Base-by-base conservation (phyloP, 1,284 basidiomycete genomes). In the Cerioporus squamosus region DNA sequence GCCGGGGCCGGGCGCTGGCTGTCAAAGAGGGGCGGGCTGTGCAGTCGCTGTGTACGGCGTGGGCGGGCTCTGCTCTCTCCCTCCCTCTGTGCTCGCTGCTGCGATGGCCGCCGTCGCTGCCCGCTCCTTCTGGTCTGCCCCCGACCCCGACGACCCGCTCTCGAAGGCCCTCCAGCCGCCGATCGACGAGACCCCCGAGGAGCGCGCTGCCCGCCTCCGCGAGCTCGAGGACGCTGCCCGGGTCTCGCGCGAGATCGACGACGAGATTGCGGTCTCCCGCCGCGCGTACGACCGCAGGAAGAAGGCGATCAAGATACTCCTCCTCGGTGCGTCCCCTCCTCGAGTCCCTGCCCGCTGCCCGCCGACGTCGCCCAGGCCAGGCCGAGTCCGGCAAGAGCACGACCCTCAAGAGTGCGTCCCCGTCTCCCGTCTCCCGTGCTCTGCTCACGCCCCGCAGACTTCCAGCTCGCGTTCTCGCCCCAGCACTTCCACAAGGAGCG, bases 311-410 rank as follows among this genome's bases (percentile, higher is more conserved):
- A 88, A 87, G 71, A 78, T 90, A 31, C 75, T 90, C 53, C 73
- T 90, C 5, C 75, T 90, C 44, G 88, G 88, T 85, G 53, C 64
- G 78, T 69, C 23, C 53, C 14, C 39, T 33, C 23, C 49, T 53
- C 33, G 7, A n/a, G 29, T 36, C 36, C 14, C 33, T 15, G 33
- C 14, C 26, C 31, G 20, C 38, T n/a, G 20, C 42, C 39, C 50
- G 48, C 44, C 39, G 45, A n/a, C 29, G 17, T 31, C 36, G 14
- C 14, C n/a, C 64, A 87, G 86, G 86, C 31, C 87, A 88, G 71
- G 82, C 85, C 5, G 85, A 87, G 74, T 87, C 86, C 1, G 87
- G 87, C 53, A 89, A 89, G 76, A 88, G 86, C 53, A 86, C 87
- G 9, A 81, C 87, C 17, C 70, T 89, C 52, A 85, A 87, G 73